Evolutionary conservation across 2,329 filamentous ascomycete genomes (phyloP), one percentile per base, ranked within the genome.

Genomic region (Didymella segeticola): DNA sequence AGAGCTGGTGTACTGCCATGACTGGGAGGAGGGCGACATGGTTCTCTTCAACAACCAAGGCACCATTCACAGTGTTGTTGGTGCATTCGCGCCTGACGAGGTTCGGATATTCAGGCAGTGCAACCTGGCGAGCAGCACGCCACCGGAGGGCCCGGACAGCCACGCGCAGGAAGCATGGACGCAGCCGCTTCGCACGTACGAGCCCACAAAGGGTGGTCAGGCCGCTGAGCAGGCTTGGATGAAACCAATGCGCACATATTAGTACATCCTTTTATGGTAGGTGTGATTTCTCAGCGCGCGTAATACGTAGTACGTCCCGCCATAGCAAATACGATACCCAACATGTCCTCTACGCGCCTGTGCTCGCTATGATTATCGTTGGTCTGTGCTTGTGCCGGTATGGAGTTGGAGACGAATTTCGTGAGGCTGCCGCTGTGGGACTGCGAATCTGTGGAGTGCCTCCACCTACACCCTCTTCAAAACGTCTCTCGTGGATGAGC

Each of bases 41-140:
- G 89, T 91, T 0, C 77, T 93, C 22, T 93, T 93, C 74, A 88
- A 93, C 72, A 93, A 93, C 68, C 84, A 88, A 9, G 89, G 89
- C 1, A 80, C 91, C 14, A 70, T 92, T 50, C 89, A 93, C 72
- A 87, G 84, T 3, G 89, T 93, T 1, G 89, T 90, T 0, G 89
- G 89, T 1, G 86, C 87, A 1, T 92, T 93, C 73, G 81, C 82
- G 7, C 83, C 87, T 42, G 83, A 89, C n/a, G 89, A 92, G 77
- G 85, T 91, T 26, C 77, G 89, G 37, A 71, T 93, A 55, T 92
- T 93, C 69, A 78, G 89, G 58, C 89, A 93, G 78, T 93, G 89
- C 75, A 92, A 93, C 70, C 79, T 92, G 72, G 89, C 89, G n/a
- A 86, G 83, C 3, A 88, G 82, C 54, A 74, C 81, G 57, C 71